These are phyloP conservation scores for Lentinula boryana DNA, from an alignment of 768 basidiomycete species.

Conservation along the genomic window DNA sequence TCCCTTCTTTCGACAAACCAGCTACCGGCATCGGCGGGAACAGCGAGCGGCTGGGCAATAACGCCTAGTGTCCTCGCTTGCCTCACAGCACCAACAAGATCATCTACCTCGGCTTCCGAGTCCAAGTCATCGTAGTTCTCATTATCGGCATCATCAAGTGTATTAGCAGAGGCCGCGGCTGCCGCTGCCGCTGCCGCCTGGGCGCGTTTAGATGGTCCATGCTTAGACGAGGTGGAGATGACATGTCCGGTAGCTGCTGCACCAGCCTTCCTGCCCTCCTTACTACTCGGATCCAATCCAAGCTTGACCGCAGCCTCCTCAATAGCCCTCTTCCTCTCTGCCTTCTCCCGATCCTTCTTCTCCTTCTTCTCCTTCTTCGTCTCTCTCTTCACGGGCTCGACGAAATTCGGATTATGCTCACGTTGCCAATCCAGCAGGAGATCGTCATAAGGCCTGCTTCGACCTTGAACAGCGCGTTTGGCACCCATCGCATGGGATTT, in stretches of 20 bases:
- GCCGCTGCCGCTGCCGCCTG: constrained; percentile 42
- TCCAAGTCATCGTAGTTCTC: constrained; percentile 78
- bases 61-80: constrained; percentile 50
- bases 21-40: constrained; percentile 67
- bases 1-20: constrained; percentile 79
- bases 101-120: constrained; percentile 81
- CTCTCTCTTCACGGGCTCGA: constrained; percentile 82
- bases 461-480: constrained; percentile 86
- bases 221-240: not conserved
- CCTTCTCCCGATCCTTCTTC: constrained; percentile 73
- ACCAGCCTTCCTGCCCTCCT: constrained; percentile 55
- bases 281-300: constrained; percentile 54
- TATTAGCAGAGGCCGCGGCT: constrained; percentile 41
- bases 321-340: constrained; percentile 73
- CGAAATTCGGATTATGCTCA: constrained; percentile 80
- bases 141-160: constrained; percentile 48
- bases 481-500: constrained; percentile 98
- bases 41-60: constrained; percentile 61
- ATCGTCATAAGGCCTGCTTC: constrained; percentile 78
- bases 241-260: constrained; percentile 10
- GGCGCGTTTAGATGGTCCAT: not conserved
- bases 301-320: constrained; percentile 63
- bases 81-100: constrained; percentile 57
- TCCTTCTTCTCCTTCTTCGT: constrained; percentile 86
- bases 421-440: constrained; percentile 91